Evolutionary conservation across 2,329 filamentous ascomycete species (phyloP), one percentile per base, ranked within the genome.

Genomic region (Claviceps lovelessii): DNA sequence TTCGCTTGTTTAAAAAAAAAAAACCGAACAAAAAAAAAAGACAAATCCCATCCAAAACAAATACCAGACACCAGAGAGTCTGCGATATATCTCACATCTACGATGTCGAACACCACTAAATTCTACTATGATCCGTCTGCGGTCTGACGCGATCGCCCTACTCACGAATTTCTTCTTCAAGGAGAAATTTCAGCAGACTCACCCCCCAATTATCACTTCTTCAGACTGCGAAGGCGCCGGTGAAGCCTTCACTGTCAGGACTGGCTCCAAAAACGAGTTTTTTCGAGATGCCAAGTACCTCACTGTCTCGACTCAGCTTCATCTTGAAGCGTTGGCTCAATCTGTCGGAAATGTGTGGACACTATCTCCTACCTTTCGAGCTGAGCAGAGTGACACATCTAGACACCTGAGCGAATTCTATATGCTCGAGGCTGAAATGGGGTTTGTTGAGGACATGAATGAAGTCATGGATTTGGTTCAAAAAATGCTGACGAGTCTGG

Each of bases 391-490:
- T 69, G 90, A 97, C 65, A 97, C 93, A 0, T 84, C 90, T 6
- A 83, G 93, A 33, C 93, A 98, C 70, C 75, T 98, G 58, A 95
- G 89, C 72, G 93, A 98, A 66, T 97, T 98, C 64, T 97, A 97
- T 72, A 97, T 98, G 93, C 79, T 98, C 2, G 93, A 98, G 70
- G 90, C 85, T 17, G 93, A 98, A 69, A 75, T 90, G 66, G 85
- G 83, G 63, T 95, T 95, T 67, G 79, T 85, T 46, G 76, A 86
- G 49, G 73, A 82, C 59, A 75, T 95, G 60, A 72, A 78, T 35
- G 73, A 78, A 31, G 76, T 98, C 61, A 93, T 95, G 79, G 75
- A 84, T 55, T 69, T 91, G n/a, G 79, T 89, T 2, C 89, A 97
- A 68, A 75, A 83, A 54, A 83, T 95, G 77, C 74, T 96, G 52